phyloP scores from a whole-genome alignment of 441 rosid genomes.

The Brassica hybrid region DNA sequence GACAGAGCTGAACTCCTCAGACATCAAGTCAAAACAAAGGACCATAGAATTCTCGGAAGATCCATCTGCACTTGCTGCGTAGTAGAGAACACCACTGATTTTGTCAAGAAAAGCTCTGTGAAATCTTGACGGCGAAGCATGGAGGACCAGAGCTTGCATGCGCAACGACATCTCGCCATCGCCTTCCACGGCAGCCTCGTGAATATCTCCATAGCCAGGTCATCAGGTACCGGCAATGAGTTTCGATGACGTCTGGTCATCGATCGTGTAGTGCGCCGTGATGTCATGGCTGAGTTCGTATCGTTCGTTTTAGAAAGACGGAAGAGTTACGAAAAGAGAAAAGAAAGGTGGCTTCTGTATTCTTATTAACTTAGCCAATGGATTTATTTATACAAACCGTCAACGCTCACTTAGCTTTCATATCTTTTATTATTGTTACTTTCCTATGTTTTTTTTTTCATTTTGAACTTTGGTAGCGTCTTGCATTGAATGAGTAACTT shows the following conservation, averaged over 20 bases:
- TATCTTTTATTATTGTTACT: not conserved
- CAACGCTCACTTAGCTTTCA: not conserved
- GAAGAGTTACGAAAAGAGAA: too few species aligned
- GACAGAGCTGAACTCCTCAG: too few species aligned
- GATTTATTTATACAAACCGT: not conserved
- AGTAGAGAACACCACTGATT: conserved; percentile 1
- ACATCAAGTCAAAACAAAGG: too few species aligned
- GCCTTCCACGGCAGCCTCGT: not conserved
- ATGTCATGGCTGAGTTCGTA: not conserved
- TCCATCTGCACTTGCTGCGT: not conserved
- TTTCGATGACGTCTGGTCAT: too few species aligned
- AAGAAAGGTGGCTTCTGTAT: too few species aligned
- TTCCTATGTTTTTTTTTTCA: not conserved
- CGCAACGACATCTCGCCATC: not conserved
- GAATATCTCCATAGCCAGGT: not conserved
- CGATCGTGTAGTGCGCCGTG: too few species aligned
- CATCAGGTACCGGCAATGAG: not conserved
- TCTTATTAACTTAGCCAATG: too few species aligned
- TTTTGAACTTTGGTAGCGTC: not conserved
- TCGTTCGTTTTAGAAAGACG: too few species aligned
- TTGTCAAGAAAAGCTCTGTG: not conserved
- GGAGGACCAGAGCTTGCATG: not conserved
- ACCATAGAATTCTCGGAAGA: not conserved
- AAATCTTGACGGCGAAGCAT: not conserved
- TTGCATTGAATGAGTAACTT: not conserved